Evolutionary conservation across 2,329 filamentous ascomycete species (phyloP).

Genomic region (Paecilomyces formosus): DNA sequence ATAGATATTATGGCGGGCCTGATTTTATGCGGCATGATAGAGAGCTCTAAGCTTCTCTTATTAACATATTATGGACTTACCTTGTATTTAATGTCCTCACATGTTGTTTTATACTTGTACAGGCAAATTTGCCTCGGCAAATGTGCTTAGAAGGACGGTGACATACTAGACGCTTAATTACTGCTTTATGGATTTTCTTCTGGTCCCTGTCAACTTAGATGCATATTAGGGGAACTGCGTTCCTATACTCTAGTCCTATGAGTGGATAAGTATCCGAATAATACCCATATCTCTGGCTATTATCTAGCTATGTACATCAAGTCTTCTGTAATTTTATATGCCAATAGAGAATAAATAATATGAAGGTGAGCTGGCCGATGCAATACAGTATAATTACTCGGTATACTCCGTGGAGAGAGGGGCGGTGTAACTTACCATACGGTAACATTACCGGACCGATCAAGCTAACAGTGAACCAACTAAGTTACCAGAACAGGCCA

Average conservation of each 20-base stretch:
- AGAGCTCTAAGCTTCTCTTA: neutral
- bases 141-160: neutral
- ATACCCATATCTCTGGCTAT: too few relatives aligned
- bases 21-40: neutral
- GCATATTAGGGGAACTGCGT: too few relatives aligned
- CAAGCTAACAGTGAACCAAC: neutral
- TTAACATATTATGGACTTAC: neutral
- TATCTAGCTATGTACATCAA: too few relatives aligned
- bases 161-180: neutral
- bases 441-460: slow-evolving; percentile 1
- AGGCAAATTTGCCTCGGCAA: neutral
- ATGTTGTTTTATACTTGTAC: neutral
- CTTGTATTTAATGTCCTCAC: neutral
- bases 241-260: too few relatives aligned
- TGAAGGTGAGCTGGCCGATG: too few relatives aligned
- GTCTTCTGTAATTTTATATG: too few relatives aligned
- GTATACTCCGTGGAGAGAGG: neutral
- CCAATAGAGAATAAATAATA: too few relatives aligned
- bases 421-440: neutral
- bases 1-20: neutral
- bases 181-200: neutral
- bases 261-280: too few relatives aligned
- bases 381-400: too few relatives aligned
- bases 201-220: too few relatives aligned
- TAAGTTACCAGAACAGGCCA: neutral